Evolutionary conservation across 306 rosid species (phyloP).

Genomic region (Cicer cuneatum): DNA sequence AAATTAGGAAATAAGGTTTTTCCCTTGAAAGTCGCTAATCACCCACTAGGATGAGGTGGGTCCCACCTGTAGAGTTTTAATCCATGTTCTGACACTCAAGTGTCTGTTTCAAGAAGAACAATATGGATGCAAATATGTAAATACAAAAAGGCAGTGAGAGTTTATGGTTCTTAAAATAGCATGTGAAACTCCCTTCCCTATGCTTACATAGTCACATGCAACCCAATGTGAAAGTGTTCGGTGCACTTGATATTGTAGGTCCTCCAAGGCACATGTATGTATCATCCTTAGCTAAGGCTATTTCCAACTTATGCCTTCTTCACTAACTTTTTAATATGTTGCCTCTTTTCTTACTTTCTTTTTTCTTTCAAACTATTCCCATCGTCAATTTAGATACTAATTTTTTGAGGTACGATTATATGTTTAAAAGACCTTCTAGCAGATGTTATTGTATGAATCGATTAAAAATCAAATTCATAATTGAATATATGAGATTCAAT

Average conservation of each 20-base stretch:
- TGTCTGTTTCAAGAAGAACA: constrained; percentile 46
- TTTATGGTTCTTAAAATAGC: constrained; percentile 41
- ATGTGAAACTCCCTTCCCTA: constrained; percentile 42
- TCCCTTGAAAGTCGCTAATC: constrained; percentile 40
- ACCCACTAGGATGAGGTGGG: constrained; percentile 40
- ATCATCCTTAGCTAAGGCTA: neutral
- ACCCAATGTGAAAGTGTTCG: constrained; percentile 44
- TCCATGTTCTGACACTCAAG: constrained; percentile 33
- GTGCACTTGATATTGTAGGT: constrained; percentile 68
- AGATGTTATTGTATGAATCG: no score
- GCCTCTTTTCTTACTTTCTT: no score
- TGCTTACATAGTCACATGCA: constrained; percentile 63
- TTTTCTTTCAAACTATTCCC: neutral
- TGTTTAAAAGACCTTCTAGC: no score
- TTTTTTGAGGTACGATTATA: no score
- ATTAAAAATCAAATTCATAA: no score
- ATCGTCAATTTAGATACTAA: no score
- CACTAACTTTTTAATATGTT: neutral
- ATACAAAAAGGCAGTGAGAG: constrained; percentile 19
- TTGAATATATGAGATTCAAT: no score
- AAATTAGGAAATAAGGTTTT: constrained; percentile 44
- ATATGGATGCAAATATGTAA: constrained; percentile 39
- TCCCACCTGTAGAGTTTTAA: constrained; percentile 15
- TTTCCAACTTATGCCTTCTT: neutral
- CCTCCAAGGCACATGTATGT: constrained; percentile 56